These are phyloP conservation scores for Miscanthus lutarioriparius DNA, from an alignment of 176 grass and related monocot genomes.

Conservation along the genomic window DNA sequence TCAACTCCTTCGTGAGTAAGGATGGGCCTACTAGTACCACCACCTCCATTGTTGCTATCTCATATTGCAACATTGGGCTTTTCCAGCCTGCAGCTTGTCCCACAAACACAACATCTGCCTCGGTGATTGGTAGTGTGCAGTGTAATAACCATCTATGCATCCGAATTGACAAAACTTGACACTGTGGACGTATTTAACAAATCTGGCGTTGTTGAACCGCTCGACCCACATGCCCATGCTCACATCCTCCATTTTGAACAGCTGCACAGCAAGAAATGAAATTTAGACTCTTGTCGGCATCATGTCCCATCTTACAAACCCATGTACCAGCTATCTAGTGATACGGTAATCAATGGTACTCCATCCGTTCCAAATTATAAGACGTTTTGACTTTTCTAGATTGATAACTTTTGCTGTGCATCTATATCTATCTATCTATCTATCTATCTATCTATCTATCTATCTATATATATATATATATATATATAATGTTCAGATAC, in stretches of 20 bases:
- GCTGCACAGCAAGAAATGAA: conserved; percentile 50
- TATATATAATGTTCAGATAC: too few relatives aligned
- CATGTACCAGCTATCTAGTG: conserved; percentile 21
- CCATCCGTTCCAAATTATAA: too few relatives aligned
- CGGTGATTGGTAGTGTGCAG: conserved; percentile 87
- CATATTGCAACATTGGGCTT: conserved; percentile 86
- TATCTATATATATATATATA: too few relatives aligned
- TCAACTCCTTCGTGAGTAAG: not conserved
- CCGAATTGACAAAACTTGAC: conserved; percentile 88
- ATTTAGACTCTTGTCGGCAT: conserved; percentile 11
- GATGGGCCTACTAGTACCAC: conserved; percentile 1
- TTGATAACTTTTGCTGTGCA: too few relatives aligned
- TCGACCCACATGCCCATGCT: conserved; percentile 99
- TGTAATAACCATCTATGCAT: conserved; percentile 94
- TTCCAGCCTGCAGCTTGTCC: conserved; percentile 78
- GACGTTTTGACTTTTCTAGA: too few relatives aligned
- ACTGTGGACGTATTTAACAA: conserved; percentile 69
- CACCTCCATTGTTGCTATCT: conserved; percentile 51
- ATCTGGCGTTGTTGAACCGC: conserved; percentile 60
- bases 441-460: too few relatives aligned
- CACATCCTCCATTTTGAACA: conserved; percentile 99
- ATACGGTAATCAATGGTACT: not conserved
- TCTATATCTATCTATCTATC: too few relatives aligned
- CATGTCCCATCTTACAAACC: conserved; percentile 3
- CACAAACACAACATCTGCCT: conserved; percentile 98